phyloP scores from a whole-genome alignment of 2,329 filamentous ascomycete genomes.

The Alternaria gansuensis region DNA sequence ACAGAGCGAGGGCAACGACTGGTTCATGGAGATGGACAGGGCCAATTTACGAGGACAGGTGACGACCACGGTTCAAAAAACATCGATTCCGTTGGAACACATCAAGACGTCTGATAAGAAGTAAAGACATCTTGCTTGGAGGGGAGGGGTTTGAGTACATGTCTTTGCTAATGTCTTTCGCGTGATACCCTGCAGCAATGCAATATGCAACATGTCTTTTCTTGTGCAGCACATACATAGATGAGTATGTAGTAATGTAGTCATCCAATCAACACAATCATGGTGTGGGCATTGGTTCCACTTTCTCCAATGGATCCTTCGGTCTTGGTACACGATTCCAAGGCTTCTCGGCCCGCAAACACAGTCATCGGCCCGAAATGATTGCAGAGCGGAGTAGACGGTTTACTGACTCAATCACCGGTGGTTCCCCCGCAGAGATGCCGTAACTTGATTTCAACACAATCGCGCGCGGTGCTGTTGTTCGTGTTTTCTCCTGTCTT shows the following conservation, averaged over 20 bases:
- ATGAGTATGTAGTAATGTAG: slow-evolving; percentile 6
- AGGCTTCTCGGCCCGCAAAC: background rate
- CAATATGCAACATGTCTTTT: slow-evolving; percentile 15
- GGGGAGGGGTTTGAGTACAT: background rate
- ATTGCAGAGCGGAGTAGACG: background rate
- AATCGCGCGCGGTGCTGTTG: slow-evolving; percentile 6
- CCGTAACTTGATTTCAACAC: background rate
- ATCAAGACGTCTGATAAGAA: slow-evolving; percentile 14
- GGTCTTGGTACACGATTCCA: background rate
- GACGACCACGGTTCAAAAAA: slow-evolving; percentile 23
- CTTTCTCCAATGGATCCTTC: slow-evolving; percentile 9
- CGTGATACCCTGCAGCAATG: slow-evolving; percentile 19
- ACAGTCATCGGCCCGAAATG: slow-evolving; percentile 10
- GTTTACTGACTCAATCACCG: slow-evolving; percentile 4
- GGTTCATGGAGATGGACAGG: slow-evolving; percentile 31
- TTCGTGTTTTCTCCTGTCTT: background rate
- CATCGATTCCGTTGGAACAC: slow-evolving; percentile 19
- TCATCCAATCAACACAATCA: background rate
- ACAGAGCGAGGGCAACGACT: slow-evolving; percentile 28
- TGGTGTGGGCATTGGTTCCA: background rate
- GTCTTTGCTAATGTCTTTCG: slow-evolving; percentile 14
- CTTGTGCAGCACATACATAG: slow-evolving; percentile 6
- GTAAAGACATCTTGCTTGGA: background rate
- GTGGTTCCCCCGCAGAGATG: slow-evolving; percentile 2
- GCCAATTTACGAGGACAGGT: slow-evolving; percentile 23